Conservation (phyloP, 2,329 filamentous ascomycete genomes). For the Arthrobotrys sphaeroides region DNA sequence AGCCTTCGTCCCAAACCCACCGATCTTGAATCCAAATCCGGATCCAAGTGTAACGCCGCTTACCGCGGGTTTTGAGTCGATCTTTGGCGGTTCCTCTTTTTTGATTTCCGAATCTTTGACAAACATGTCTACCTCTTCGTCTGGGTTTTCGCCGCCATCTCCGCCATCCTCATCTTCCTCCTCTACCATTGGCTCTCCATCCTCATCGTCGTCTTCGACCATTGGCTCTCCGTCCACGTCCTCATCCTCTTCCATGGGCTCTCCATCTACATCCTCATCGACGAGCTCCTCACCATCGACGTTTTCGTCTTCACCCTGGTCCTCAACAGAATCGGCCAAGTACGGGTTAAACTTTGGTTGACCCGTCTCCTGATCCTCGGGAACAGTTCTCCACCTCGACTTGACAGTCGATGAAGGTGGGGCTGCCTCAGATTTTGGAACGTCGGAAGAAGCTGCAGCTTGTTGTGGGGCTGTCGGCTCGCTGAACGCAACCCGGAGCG, state of each 20-base stretch:
- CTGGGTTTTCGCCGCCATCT: conserved; percentile 63
- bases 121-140: conserved; percentile 61
- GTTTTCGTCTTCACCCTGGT: conserved; percentile 64
- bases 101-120: conserved; percentile 56
- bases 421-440: conserved; percentile 14
- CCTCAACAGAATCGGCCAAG: conserved; percentile 61
- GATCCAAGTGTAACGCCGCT: conserved; percentile 53
- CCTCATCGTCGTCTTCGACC: conserved; percentile 59
- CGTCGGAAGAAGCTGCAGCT: conserved; percentile 4
- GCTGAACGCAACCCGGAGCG: conserved; percentile 76
- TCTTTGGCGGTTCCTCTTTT: conserved; percentile 56
- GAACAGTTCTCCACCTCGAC: conserved; percentile 39
- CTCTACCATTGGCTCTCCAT: conserved; percentile 64
- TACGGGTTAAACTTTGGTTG: conserved; percentile 62
- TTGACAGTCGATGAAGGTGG: conserved; percentile 30
- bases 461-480: conserved; percentile 69
- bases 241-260: conserved; percentile 58
- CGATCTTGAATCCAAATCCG: conserved; percentile 58
- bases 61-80: conserved; percentile 43
- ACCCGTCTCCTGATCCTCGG: conserved; percentile 57
- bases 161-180: conserved; percentile 63
- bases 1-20: conserved; percentile 41
- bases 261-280: conserved; percentile 55
- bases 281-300: conserved; percentile 56
- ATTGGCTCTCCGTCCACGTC: conserved; percentile 60